A percentile compares a stretch with the other conserved stretches of the same genome.
phyloP scores from a whole-genome alignment of 768 basidiomycete species.

The Boletales sp. region DNA sequence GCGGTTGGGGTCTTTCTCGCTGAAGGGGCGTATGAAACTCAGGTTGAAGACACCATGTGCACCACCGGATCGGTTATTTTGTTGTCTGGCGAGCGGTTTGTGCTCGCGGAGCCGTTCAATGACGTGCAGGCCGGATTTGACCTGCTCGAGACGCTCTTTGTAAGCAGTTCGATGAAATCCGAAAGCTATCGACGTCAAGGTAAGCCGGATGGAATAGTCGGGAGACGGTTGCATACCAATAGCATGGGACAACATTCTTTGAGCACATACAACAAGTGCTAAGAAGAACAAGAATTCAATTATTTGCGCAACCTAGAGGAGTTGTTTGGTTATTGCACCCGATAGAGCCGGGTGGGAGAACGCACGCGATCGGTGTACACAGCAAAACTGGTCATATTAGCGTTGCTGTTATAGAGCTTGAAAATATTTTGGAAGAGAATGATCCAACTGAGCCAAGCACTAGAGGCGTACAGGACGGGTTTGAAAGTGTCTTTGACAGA shows the following conservation, averaged over 20 bases:
- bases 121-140: conserved; percentile 49
- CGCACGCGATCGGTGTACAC: conserved; percentile 56
- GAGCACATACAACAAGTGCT: conserved; percentile 56
- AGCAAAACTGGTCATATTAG: conserved; percentile 46
- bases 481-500: conserved; percentile 68
- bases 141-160: conserved; percentile 62
- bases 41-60: conserved; percentile 42
- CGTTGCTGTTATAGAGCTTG: conserved; percentile 43
- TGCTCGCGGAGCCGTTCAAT: conserved; percentile 68
- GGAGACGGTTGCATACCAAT: conserved; percentile 36
- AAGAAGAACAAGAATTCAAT: conserved; percentile 77
- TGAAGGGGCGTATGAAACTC: conserved; percentile 31
- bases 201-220: background rate
- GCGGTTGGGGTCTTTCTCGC: conserved; percentile 42
- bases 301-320: conserved; percentile 50
- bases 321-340: background rate
- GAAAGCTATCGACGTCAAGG: conserved; percentile 43
- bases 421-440: conserved; percentile 72
- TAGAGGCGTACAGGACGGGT: conserved; percentile 69
- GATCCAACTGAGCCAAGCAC: conserved; percentile 69
- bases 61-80: conserved; percentile 30
- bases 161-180: conserved; percentile 77
- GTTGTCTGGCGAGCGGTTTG: conserved; percentile 43
- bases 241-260: conserved; percentile 67
- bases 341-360: background rate